phyloP scores from a whole-genome alignment of 805 yeast genomes.

The Saccharomyces kudriavzevii region DNA sequence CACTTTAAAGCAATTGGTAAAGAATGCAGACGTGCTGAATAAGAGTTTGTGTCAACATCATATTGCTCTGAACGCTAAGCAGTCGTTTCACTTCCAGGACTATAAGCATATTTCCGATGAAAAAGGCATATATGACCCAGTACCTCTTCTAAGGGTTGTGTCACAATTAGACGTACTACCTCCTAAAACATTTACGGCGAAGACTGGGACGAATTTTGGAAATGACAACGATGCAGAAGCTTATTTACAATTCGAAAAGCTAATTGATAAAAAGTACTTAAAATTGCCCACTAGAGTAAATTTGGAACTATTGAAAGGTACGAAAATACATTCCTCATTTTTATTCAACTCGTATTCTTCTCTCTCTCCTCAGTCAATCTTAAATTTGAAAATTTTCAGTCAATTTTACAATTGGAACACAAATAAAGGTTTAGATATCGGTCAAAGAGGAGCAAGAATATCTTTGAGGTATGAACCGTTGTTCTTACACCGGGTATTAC shows the following conservation, averaged over 20 bases:
- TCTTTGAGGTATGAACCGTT: neutral
- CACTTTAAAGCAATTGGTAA: conserved; percentile 20
- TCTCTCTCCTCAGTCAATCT: neutral
- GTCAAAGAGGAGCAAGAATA: neutral
- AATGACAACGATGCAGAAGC: conserved; percentile 92
- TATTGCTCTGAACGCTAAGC: conserved; percentile 16
- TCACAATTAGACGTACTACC: conserved; percentile 37
- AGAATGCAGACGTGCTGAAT: conserved; percentile 22
- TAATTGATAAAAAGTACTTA: neutral
- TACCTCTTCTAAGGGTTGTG: conserved; percentile 22
- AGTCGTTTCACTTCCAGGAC: conserved; percentile 2
- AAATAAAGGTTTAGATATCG: neutral
- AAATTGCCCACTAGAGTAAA: conserved; percentile 12
- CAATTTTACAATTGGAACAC: neutral
- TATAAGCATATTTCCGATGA: neutral
- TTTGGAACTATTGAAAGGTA: conserved; percentile 51
- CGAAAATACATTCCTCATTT: conserved; percentile 50
- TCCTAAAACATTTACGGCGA: conserved; percentile 64
- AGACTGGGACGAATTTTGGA: conserved; percentile 92
- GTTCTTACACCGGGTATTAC: neutral
- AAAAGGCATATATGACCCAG: conserved; percentile 1
- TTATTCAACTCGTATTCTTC: conserved; percentile 33
- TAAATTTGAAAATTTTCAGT: neutral
- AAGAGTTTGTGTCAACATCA: conserved; percentile 25
- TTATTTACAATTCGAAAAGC: conserved; percentile 59